Evolutionary conservation across 345 rosid genomes (phyloP), one percentile per base, ranked within the genome.

Genomic region (Leavenworthia alabamica): DNA sequence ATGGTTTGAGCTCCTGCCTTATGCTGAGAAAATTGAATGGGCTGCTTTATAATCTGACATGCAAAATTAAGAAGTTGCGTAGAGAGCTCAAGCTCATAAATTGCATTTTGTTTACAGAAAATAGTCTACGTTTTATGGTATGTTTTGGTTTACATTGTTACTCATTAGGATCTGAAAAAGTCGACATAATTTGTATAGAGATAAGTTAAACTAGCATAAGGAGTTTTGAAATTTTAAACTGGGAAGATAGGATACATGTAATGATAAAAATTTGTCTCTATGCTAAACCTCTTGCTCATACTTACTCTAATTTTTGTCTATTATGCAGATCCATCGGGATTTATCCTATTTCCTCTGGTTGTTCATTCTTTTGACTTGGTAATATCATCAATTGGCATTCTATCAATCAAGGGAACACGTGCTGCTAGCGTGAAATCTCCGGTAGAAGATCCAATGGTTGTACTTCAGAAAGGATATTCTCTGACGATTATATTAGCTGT

Each of bases 401-500:
- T 92, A 64, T 92, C 98, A 37, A 92, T 92, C 53, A 77, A 93
- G 68, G 72, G 95, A 60, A 78, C 85, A 36, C 87, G 96, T 16
- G 81, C 77, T 49, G 75, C 93, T 62, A 73, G 85, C 78, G 76
- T 75, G 45, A 89, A 86, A 79, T 78, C 80, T 42, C 74, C 87
- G 20, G 46, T 82, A 23, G 97, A 89, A 78, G 98, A 92, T 79
- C 98, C 97, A 7, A 89, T 89, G 98, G 66, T 86, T 62, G 76
- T 86, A 67, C 95, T 92, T 71, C 90, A 92, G 84, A 92, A 81
- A 85, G 98, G 98, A 81, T 92, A 92, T 65, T 89, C 91, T 17
- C 40, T 92, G 47, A 76, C 93, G 14, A 73, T 92, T 77, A 74
- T 85, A 70, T 78, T 92, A 75, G 95, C 98, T 9, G 91, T 92